Evolutionary conservation across 1,284 basidiomycete genomes (phyloP).

Genomic region (Chiua sp.): DNA sequence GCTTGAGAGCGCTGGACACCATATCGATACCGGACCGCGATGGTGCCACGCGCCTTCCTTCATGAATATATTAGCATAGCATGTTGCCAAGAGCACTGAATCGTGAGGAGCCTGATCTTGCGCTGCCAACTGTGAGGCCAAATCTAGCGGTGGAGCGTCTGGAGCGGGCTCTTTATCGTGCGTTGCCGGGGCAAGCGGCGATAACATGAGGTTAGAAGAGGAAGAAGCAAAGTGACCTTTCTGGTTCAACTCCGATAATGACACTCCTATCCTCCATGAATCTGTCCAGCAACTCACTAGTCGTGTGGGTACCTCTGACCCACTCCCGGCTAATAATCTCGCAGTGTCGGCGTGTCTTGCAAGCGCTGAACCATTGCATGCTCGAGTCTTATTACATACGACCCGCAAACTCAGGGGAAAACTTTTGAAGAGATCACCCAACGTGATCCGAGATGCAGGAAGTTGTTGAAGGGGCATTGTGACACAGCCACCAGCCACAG

Average conservation of each 20-base stretch:
- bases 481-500: too few species aligned
- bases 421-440: too few species aligned
- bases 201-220: background rate
- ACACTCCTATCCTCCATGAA: background rate
- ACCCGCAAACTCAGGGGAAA: too few species aligned
- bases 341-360: background rate
- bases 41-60: too few species aligned
- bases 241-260: background rate
- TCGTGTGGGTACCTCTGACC: background rate
- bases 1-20: background rate
- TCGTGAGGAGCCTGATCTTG: too few species aligned
- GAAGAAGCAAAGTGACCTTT: background rate
- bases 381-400: too few species aligned
- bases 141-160: background rate
- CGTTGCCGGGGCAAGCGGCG: background rate
- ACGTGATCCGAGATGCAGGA: too few species aligned
- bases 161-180: too few species aligned
- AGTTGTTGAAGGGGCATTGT: too few species aligned
- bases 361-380: background rate
- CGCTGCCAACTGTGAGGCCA: background rate
- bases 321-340: too few species aligned
- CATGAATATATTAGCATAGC: background rate
- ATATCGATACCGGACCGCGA: background rate
- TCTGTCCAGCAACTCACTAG: too few species aligned
- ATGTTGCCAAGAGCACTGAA: background rate